Base-by-base conservation (phyloP, 2,329 filamentous ascomycete genomes). In the Ascochyta rabiei region DNA sequence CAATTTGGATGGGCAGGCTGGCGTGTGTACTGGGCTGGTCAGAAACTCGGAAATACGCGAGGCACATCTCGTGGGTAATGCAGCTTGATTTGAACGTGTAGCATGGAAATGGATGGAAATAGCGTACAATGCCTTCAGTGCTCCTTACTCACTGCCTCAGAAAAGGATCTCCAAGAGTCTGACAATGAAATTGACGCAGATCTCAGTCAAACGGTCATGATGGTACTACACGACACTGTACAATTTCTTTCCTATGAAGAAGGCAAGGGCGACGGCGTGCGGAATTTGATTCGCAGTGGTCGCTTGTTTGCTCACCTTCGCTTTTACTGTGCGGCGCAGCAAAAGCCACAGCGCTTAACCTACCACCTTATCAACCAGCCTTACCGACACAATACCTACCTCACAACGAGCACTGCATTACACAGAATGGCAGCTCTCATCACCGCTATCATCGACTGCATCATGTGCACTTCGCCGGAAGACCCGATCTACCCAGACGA, bases 401-500 rank as follows among this genome's bases (percentile, higher is more conserved):
- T 50, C 19, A 10, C 35, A 7, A 30, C 19, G 6, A 30, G 18
- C 16, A 19, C 30, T 24, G 16, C 35, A 24, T 15, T 6, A 41
- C 28, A 35, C 31, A 21, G 12, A 18, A 50, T 55, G 46, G 18
- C 31, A n/a, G 18, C 46, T 18, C 8, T 47, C 4, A 37, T 50
- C 15, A 31, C 52, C 16, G 31, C 41, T 1, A 42, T 55, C 3
- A 7, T 55, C 16, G 24, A 47, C 5, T 50, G 52, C 24, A 15
- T 50, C 37, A 42, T 10, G 8, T 37, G 46, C 35, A 16, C 30
- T 12, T 23, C 35, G 4, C 5, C 8, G 9, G 46, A 38, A 4
- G 37, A 46, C 12, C 19, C 7, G 4, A 10, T 13, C 21, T 53
- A 46, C 39, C 33, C 38, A 34, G 37, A 57, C 38, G 59, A 67